Conservation (phyloP, 805 yeast genomes). For the Sugiyamaella americana region DNA sequence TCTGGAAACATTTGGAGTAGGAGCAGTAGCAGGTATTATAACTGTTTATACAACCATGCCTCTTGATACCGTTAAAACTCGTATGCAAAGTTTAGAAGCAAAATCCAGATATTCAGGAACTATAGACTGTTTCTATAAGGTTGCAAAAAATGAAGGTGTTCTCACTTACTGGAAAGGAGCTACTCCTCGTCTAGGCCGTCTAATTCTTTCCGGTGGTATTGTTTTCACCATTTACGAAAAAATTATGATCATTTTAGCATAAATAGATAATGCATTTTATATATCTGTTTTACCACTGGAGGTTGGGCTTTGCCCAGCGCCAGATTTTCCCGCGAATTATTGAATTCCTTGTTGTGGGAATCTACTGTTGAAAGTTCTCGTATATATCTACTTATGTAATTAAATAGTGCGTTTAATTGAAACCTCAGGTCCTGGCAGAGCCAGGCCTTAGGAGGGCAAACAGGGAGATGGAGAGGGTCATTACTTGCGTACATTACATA, state of each 20-base stretch:
- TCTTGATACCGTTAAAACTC: conserved; percentile 88
- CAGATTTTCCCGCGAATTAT: neutral
- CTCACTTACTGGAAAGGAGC: conserved; percentile 97
- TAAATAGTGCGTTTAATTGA: too few species aligned
- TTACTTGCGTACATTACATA: too few species aligned
- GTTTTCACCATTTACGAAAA: conserved; percentile 95
- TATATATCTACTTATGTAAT: too few species aligned
- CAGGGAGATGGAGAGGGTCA: too few species aligned
- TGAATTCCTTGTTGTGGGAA: too few species aligned
- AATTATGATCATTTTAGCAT: conserved; percentile 50
- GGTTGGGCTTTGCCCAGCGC: too few species aligned
- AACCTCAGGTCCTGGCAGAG: too few species aligned
- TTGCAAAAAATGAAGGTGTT: conserved; percentile 83
- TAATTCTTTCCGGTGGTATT: conserved; percentile 91
- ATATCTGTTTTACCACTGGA: too few species aligned
- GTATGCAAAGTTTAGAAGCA: conserved; percentile 93
- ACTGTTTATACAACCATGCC: conserved; percentile 95
- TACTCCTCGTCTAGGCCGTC: conserved; percentile 90
- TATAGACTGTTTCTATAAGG: conserved; percentile 69
- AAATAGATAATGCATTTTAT: too few species aligned
- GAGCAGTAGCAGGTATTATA: conserved; percentile 83
- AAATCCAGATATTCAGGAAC: conserved; percentile 65
- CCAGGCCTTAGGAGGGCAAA: too few species aligned
- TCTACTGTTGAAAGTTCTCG: too few species aligned
- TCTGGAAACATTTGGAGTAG: conserved; percentile 76